Conservation (phyloP, 2,329 filamentous ascomycete species). For the Elsinoe ampelina region DNA sequence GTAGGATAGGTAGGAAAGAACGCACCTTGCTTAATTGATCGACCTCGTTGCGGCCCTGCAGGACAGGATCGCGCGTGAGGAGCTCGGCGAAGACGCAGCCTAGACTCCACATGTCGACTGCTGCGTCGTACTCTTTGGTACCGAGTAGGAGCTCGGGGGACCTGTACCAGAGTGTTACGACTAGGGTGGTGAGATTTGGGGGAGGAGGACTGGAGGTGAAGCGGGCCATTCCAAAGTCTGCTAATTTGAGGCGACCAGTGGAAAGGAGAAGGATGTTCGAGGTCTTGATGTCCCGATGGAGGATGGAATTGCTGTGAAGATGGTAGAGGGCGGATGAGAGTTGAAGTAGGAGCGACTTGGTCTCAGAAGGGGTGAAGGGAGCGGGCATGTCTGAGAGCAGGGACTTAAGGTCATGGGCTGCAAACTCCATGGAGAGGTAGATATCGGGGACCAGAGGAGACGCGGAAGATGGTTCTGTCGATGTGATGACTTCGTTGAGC, state of each 20-base stretch:
- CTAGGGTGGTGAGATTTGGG: constrained; percentile 74
- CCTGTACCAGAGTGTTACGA: constrained; percentile 96
- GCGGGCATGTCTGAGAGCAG: constrained; percentile 90
- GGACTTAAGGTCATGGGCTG: constrained; percentile 93
- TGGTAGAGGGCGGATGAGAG: constrained; percentile 72
- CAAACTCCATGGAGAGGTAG: constrained; percentile 91
- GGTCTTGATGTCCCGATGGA: constrained; percentile 78
- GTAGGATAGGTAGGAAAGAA: constrained; percentile 14
- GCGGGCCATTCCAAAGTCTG: constrained; percentile 96
- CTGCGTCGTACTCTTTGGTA: constrained; percentile 89
- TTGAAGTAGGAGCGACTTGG: constrained; percentile 82
- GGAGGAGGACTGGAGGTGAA: constrained; percentile 70
- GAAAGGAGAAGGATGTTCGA: constrained; percentile 93
- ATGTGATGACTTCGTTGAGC: constrained; percentile 66
- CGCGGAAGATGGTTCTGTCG: constrained; percentile 25
- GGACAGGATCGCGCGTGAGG: constrained; percentile 67
- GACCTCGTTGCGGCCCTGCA: constrained; percentile 87
- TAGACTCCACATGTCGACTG: constrained; percentile 94
- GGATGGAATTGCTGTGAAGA: constrained; percentile 81
- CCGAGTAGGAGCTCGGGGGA: constrained; percentile 85
- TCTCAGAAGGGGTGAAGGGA: constrained; percentile 83
- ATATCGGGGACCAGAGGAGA: constrained; percentile 58
- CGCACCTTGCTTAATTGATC: constrained; percentile 65
- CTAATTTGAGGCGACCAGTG: constrained; percentile 86
- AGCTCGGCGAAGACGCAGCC: constrained; percentile 97